Evolutionary conservation across 2,329 filamentous ascomycete species (phyloP).

Genomic region (Macroventuria anomochaeta): DNA sequence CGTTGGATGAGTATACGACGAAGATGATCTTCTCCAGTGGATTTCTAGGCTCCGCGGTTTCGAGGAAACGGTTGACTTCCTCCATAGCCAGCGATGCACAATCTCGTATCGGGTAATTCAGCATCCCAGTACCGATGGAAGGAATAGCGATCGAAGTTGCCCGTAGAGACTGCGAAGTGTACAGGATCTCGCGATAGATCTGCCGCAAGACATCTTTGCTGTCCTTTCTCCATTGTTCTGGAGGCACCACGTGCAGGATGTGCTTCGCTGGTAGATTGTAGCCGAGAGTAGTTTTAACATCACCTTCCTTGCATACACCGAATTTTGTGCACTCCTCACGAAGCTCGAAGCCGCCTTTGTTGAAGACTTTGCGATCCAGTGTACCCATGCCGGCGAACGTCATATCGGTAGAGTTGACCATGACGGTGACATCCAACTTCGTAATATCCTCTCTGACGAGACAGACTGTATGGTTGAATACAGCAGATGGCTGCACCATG

Average conservation of each 20-base stretch:
- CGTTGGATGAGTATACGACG: slow-evolving; percentile 37
- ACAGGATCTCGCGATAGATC: slow-evolving; percentile 39
- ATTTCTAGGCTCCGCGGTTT: slow-evolving; percentile 27
- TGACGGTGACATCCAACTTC: slow-evolving; percentile 38
- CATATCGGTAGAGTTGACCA: slow-evolving; percentile 42
- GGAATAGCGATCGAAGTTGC: slow-evolving; percentile 44
- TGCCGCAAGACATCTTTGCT: slow-evolving; percentile 36
- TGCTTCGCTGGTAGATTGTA: slow-evolving; percentile 40
- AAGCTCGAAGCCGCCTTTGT: slow-evolving; percentile 36
- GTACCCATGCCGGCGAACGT: slow-evolving; percentile 38
- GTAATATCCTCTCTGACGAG: slow-evolving; percentile 45
- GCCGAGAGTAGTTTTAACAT: slow-evolving; percentile 36
- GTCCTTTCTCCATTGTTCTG: slow-evolving; percentile 29
- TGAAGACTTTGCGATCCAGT: slow-evolving; percentile 41
- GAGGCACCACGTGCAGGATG: slow-evolving; percentile 40
- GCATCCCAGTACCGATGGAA: slow-evolving; percentile 40
- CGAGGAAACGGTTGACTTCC: slow-evolving; percentile 43
- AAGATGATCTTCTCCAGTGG: slow-evolving; percentile 41
- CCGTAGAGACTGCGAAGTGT: slow-evolving; percentile 30
- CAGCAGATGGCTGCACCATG: slow-evolving; percentile 26
- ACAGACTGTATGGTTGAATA: slow-evolving; percentile 39
- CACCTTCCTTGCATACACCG: slow-evolving; percentile 35
- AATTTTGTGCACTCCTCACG: slow-evolving; percentile 31
- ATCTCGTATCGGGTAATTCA: slow-evolving; percentile 38
- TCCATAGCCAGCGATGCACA: slow-evolving; percentile 42